Base-by-base conservation (phyloP, 345 rosid species). In the Boechera stricta region DNA sequence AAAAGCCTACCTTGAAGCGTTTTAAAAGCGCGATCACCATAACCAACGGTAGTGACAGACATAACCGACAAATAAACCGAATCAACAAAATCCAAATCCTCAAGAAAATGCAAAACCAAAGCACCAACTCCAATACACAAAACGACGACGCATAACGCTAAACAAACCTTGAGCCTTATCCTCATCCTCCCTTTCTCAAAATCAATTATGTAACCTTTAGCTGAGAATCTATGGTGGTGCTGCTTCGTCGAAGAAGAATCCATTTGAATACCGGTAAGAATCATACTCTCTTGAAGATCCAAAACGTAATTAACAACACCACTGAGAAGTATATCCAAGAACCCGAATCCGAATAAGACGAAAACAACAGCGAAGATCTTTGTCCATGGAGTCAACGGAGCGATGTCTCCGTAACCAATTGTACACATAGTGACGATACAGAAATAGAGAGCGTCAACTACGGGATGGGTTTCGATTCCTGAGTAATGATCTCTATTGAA, bases 391-490 rank as follows among this genome's bases (percentile, higher is more conserved):
- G 88, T 89, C 58, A 79, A 52, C 24, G 93, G 97, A 31, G 93
- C 85, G 12, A 91, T 91, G 64, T 91, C 97, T 11, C 97, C 97
- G 28, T 91, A 91, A 13, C 97, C 97, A 18, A 91, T 91, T 1
- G 96, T 90, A 72, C 96, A 90, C 90, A 88, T 86, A 13, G 93
- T 90, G 70, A 91, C 97, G 59, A 91, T 87, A 64, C 93, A 91
- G 79, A 86, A 91, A 61, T 91, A 91, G 32, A 91, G 85, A 6
- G 97, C 93, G 62, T 91, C 97, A 47, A 91, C 89, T 0, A 87
- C 87, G 1, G 97, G 90, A 79, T 91, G 89, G n/a, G 97, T 91
- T 51, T 91, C 93, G n/a, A 81, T 65, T 5, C 90, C 93, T 2
- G 90, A 86, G 85, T 86, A 91, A 18, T 82, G 80, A 16, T 91